Evolutionary conservation across 2,329 filamentous ascomycete genomes (phyloP), one percentile per base, ranked within the genome.

Genomic region (Cucurbitaria berberidis): DNA sequence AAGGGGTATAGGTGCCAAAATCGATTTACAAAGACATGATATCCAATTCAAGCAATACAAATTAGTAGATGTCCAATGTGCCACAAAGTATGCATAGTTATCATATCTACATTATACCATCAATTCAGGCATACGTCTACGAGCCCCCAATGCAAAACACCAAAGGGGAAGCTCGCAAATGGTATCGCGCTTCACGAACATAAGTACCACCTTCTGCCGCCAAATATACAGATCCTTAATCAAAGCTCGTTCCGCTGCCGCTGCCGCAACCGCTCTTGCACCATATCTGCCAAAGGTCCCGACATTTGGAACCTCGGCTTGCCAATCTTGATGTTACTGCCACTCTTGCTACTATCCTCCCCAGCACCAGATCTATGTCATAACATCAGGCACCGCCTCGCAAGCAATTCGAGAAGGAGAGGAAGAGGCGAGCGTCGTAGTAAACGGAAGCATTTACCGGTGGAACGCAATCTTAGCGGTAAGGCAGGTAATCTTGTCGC

Each of bases 401-500:
- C 53, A 60, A 51, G 36, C 10, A 34, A 39, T 10, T 41, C 39
- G 39, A 26, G 21, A 24, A 39, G 22, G 39, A 41, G 13, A 18
- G 27, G 32, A 45, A 36, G 43, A 45, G 32, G n/a, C n/a, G 34
- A 16, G 43, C 35, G 45, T 38, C 45, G 50, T 44, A 32, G 38
- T 42, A 26, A 45, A 38, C 26, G 27, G 47, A 59, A 45, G 53
- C 53, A 65, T 62, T 74, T 74, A 74, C 71, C 72, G 70, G 55
- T 70, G 64, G 65, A 95, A 93, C 39, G 77, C 72, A 53, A 95
- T 86, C 6, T 81, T 84, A 19, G 92, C 92, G 50, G 88, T 88
- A 70, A 99, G 82, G 78, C 95, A 99, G 55, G 93, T 96, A 60
- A 99, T 89, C 70, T 86, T 87, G 60, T 87, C 81, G 51, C 84